Evolutionary conservation across 352 stramenopile genomes (phyloP), one percentile per base, ranked within the genome.

Genomic region (Blastocystis sp.): DNA sequence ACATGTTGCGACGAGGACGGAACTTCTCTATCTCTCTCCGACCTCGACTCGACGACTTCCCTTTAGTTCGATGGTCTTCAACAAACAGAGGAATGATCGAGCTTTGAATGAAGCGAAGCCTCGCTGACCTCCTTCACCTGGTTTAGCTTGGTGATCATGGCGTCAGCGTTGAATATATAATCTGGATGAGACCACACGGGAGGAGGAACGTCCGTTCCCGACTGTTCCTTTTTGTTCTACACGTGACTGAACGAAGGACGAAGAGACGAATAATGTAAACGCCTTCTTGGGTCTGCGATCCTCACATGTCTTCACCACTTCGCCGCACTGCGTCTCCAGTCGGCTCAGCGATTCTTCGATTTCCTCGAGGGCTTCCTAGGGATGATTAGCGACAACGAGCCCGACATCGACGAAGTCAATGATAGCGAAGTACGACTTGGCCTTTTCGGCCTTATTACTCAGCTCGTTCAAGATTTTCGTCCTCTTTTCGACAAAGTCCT

Each of bases 161-260:
- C n/a, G 31, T 85, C 74, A 10, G 60, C 55, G 60, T 85, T 85
- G 61, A 85, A 85, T 37, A 85, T 85, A 50, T 85, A 85, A 26
- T 85, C 74, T 4, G 74, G 74, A 41, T 85, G 74, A 21, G 29
- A 41, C 74, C 74, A 85, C 29, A 62, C 55, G 2, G 74, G 74
- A 69, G 74, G 74, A 69, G 74, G 74, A 35, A 85, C 74, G 50
- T 85, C 74, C 0, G 74, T 85, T 4, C 74, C 74, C 33, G 74
- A 67, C 45, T 85, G 74, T 1, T 62, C 33, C 74, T 85, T 85
- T 37, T 85, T 85, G 55, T 85, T 85, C 74, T 85, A 69, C 1
- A 19, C 29, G 16, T 85, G 9, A 85, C 31, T 26, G 9, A 45
- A 16, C 16, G 37, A 59, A 3, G 12, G 9, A 41, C 19, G 24